Conservation (phyloP, 2,329 filamentous ascomycete species). For the Aureobasidium sp. region DNA sequence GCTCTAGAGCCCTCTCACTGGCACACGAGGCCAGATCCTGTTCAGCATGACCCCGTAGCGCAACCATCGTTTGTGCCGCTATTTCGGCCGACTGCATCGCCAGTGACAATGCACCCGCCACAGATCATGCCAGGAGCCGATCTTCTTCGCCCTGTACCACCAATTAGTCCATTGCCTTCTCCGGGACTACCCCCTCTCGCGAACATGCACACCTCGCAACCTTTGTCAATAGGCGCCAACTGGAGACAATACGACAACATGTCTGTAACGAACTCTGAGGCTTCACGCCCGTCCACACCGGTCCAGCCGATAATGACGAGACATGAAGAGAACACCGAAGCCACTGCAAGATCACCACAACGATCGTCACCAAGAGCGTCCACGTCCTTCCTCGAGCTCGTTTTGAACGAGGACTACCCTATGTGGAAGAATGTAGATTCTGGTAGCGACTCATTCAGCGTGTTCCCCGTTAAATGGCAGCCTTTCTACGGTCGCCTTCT, state of each 20-base stretch:
- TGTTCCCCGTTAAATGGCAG: constrained; percentile 10
- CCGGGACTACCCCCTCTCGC: not conserved
- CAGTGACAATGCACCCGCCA: not conserved
- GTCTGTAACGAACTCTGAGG: not conserved
- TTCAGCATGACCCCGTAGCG: not conserved
- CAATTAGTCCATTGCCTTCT: not conserved
- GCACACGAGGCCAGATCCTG: not conserved
- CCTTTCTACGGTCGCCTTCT: constrained; percentile 2
- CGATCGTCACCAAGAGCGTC: not conserved
- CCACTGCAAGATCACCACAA: not conserved
- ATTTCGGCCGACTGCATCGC: not conserved
- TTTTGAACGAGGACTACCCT: constrained; percentile 2
- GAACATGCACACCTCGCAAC: not conserved
- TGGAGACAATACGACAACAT: not conserved
- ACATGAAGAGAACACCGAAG: not conserved
- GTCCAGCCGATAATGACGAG: not conserved
- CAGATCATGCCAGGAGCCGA: not conserved
- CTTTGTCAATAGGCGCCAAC: not conserved
- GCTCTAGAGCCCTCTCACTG: not conserved
- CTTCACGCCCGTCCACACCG: not conserved
- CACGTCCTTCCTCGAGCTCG: constrained; percentile 1
- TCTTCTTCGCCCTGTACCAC: not conserved
- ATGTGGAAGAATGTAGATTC: not conserved
- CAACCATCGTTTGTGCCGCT: not conserved
- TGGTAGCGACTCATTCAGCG: not conserved